Percentiles rank a stretch among this genome's conserved stretches.
These are phyloP conservation scores for Pyronema domesticum DNA, from an alignment of 495 filamentous ascomycete genomes.

Conservation along the genomic window DNA sequence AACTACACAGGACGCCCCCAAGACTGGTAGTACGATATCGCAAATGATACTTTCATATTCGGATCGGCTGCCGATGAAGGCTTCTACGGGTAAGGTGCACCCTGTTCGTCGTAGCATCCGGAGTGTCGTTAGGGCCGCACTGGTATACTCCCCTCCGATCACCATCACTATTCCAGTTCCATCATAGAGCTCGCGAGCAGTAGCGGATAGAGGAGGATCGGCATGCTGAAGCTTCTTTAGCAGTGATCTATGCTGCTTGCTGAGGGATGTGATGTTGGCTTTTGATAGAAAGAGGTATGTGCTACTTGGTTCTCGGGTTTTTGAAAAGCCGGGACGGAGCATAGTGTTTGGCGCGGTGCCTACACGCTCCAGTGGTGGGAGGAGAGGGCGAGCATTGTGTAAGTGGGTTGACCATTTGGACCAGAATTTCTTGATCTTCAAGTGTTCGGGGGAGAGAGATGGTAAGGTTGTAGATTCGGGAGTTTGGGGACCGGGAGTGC, in stretches of 20 bases:
- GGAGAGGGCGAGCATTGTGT: neutral
- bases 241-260: neutral
- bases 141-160: constrained; percentile 22
- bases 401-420: neutral
- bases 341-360: neutral
- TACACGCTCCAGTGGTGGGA: neutral
- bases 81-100: constrained; percentile 39
- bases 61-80: constrained; percentile 34
- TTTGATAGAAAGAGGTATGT: neutral
- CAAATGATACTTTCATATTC: constrained; percentile 39
- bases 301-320: neutral
- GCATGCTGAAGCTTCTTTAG: neutral
- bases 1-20: constrained; percentile 35
- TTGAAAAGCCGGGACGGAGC: neutral
- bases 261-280: neutral
- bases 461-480: neutral
- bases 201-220: neutral
- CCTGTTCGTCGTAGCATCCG: constrained; percentile 41
- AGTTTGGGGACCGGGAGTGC: neutral
- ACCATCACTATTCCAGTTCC: constrained; percentile 34
- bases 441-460: neutral
- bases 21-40: constrained; percentile 31
- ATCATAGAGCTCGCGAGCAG: neutral
- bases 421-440: neutral
- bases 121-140: constrained; percentile 30